These are phyloP conservation scores for Flammula alnicola DNA, from an alignment of 1,284 basidiomycete genomes.

Conservation along the genomic window DNA sequence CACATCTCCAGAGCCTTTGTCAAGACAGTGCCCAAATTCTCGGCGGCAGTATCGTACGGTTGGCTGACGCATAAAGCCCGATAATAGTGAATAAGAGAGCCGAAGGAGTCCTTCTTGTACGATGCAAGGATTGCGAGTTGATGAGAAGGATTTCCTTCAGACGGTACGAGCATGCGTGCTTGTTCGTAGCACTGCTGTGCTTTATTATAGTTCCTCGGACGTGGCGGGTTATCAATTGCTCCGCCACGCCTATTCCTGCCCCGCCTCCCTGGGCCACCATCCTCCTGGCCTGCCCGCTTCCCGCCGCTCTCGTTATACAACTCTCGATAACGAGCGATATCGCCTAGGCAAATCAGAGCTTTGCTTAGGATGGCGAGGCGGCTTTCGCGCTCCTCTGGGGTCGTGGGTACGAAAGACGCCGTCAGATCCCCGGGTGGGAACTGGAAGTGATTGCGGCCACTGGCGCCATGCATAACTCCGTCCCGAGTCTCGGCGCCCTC, in stretches of 20 bases:
- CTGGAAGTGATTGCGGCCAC: slow-evolving; percentile 53
- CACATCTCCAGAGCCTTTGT: slow-evolving; percentile 67
- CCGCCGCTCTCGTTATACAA: slow-evolving; percentile 80
- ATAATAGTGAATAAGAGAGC: slow-evolving; percentile 86
- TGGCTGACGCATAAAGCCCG: slow-evolving; percentile 86
- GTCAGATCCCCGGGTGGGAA: slow-evolving; percentile 57
- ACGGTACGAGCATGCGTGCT: slow-evolving; percentile 80
- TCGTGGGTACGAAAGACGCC: slow-evolving; percentile 42
- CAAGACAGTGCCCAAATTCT: slow-evolving; percentile 81
- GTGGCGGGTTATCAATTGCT: slow-evolving; percentile 45
- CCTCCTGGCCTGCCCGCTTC: slow-evolving; percentile 67
- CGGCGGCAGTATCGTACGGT: slow-evolving; percentile 87
- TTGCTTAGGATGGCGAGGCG: slow-evolving; percentile 82
- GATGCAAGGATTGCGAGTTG: slow-evolving; percentile 93
- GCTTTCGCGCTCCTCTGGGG: slow-evolving; percentile 59
- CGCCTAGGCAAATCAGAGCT: slow-evolving; percentile 89
- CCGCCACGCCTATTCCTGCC: slow-evolving; percentile 51
- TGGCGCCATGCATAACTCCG: slow-evolving; percentile 24
- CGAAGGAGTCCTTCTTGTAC: slow-evolving; percentile 84
- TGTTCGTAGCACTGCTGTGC: slow-evolving; percentile 86
- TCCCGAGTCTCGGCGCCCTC: slow-evolving; percentile 26
- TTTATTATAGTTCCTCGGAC: slow-evolving; percentile 71
- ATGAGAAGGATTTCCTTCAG: slow-evolving; percentile 89
- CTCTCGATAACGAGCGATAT: slow-evolving; percentile 93
- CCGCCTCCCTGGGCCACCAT: slow-evolving; percentile 44